A percentile compares a stretch with the other conserved stretches of the same genome.
These are phyloP conservation scores for Colletotrichum simmondsii DNA, from an alignment of 2,329 filamentous ascomycete genomes.

Conservation along the genomic window DNA sequence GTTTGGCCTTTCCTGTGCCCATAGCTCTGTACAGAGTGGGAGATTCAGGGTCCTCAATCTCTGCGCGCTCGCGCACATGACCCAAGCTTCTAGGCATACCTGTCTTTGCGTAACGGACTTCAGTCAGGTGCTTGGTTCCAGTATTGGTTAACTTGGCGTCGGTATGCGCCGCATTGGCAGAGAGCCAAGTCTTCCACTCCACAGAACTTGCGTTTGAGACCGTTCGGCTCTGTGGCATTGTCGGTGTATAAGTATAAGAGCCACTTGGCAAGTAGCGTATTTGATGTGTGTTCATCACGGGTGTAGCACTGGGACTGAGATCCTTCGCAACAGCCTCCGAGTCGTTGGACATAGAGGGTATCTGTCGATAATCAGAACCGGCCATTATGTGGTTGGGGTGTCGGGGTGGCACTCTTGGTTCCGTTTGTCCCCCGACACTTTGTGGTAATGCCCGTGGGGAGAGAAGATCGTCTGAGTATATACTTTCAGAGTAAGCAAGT, in stretches of 20 bases:
- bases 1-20: neutral
- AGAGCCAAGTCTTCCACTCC: constrained; percentile 67
- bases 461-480: constrained; percentile 53
- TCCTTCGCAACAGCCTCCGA: neutral
- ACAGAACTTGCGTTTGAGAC: constrained; percentile 57
- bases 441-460: neutral
- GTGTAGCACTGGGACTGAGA: neutral
- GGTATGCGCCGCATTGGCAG: constrained; percentile 58
- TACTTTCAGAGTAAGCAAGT: constrained; percentile 57
- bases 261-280: neutral
- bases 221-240: constrained; percentile 46
- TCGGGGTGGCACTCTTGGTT: neutral
- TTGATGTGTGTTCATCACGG: neutral
- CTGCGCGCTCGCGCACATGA: constrained; percentile 61
- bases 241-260: constrained; percentile 31
- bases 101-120: constrained; percentile 35
- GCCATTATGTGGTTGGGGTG: neutral
- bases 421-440: neutral
- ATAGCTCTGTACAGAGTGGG: constrained; percentile 27
- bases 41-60: constrained; percentile 55
- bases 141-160: neutral
- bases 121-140: neutral
- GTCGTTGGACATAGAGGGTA: neutral
- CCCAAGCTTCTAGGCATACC: constrained; percentile 41
- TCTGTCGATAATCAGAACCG: neutral